Evolutionary conservation across 805 yeast genomes (phyloP).

Genomic region (Pichia exigua): DNA sequence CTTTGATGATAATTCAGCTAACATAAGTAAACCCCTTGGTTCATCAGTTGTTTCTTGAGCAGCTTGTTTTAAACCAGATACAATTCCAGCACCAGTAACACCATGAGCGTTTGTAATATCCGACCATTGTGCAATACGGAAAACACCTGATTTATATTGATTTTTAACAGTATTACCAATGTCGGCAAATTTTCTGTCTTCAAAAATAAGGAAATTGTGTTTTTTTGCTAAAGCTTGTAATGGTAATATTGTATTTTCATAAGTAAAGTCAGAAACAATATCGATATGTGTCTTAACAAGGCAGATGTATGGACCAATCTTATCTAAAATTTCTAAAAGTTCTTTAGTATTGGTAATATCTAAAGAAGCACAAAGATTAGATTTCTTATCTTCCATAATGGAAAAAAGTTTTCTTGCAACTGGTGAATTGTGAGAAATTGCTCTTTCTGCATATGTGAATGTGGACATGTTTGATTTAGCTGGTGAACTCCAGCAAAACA

Average conservation of each 20-base stretch:
- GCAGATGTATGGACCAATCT: slow-evolving; percentile 86
- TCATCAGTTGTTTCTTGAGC: slow-evolving; percentile 61
- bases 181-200: slow-evolving; percentile 97
- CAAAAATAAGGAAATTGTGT: slow-evolving; percentile 86
- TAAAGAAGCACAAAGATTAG: slow-evolving; percentile 90
- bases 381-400: slow-evolving; percentile 70
- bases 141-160: slow-evolving; percentile 87
- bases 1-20: slow-evolving; percentile 90
- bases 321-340: slow-evolving; percentile 62
- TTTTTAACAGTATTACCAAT: slow-evolving; percentile 95
- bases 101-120: slow-evolving; percentile 98
- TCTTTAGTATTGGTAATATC: slow-evolving; percentile 81
- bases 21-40: slow-evolving; percentile 86
- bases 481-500: no score
- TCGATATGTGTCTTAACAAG: slow-evolving; percentile 93
- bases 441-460: slow-evolving; percentile 59
- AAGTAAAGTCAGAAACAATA: slow-evolving; percentile 80
- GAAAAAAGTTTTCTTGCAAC: slow-evolving; percentile 68
- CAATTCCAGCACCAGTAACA: slow-evolving; percentile 91
- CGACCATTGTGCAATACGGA: slow-evolving; percentile 87
- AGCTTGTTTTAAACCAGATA: slow-evolving; percentile 79
- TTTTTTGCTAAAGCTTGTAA: slow-evolving; percentile 64
- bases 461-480: not conserved
- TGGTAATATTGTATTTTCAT: slow-evolving; percentile 73
- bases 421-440: slow-evolving; percentile 62